These are phyloP conservation scores for Arachnomyces sp. DNA, from an alignment of 2,329 filamentous ascomycete genomes.

Conservation along the genomic window DNA sequence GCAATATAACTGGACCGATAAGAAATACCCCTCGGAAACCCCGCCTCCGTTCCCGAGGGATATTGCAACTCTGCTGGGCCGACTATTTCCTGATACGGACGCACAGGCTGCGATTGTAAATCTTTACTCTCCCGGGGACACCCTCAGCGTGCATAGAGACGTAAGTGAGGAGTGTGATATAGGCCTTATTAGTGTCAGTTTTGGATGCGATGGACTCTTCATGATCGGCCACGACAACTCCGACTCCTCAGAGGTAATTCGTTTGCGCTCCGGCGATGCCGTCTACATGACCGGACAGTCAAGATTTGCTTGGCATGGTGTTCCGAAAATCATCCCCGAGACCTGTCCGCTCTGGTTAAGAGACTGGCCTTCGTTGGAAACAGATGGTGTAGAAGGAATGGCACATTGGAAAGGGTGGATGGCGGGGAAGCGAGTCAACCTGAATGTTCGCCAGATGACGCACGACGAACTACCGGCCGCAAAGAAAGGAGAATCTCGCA, in stretches of 20 bases:
- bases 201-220: constrained; percentile 87
- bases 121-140: constrained; percentile 83
- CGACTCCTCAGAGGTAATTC: constrained; percentile 41
- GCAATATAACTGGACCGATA: constrained; percentile 92
- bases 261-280: constrained; percentile 75
- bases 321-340: constrained; percentile 71
- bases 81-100: constrained; percentile 65
- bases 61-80: constrained; percentile 57
- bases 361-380: constrained; percentile 59
- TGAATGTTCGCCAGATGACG: constrained; percentile 87
- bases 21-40: constrained; percentile 62
- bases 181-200: constrained; percentile 73
- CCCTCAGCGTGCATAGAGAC: constrained; percentile 85
- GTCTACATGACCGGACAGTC: constrained; percentile 79
- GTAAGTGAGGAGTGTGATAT: constrained; percentile 76
- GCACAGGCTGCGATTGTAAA: constrained; percentile 91
- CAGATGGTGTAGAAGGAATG: constrained; percentile 37
- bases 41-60: constrained; percentile 69
- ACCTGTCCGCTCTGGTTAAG: constrained; percentile 70
- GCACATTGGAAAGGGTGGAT: constrained; percentile 80
- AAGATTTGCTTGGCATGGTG: constrained; percentile 89
- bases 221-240: constrained; percentile 61
- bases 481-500: not conserved
- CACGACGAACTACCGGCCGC: constrained; percentile 31
- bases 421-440: constrained; percentile 74